phyloP scores from a whole-genome alignment of 768 basidiomycete genomes.

The Leccinum pellstonianum region DNA sequence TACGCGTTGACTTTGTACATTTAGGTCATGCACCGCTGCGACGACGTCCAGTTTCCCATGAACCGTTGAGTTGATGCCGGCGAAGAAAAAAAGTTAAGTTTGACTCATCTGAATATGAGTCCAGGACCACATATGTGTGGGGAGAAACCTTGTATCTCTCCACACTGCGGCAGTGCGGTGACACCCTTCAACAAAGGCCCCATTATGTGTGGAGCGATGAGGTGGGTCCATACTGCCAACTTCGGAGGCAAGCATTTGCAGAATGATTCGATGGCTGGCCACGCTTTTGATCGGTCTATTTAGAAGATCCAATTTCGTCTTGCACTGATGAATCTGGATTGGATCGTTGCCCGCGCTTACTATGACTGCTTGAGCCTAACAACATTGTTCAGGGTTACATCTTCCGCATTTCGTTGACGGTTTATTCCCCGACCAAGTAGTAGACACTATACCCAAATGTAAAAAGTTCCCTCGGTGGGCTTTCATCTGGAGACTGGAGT shows the following conservation, averaged over 20 bases:
- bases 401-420: not conserved
- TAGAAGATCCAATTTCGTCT: constrained; percentile 8
- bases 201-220: not conserved
- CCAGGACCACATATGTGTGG: not conserved
- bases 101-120: constrained; percentile 3
- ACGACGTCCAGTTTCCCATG: not conserved
- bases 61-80: not conserved
- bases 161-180: not conserved
- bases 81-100: constrained; percentile 2
- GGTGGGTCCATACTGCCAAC: not conserved
- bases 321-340: constrained; percentile 3
- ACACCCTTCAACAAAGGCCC: not conserved
- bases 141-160: not conserved
- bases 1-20: not conserved
- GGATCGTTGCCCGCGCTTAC: constrained; percentile 7
- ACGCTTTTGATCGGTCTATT: not conserved
- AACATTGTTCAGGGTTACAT: not conserved
- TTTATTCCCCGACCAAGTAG: not conserved
- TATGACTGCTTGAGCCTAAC: not conserved
- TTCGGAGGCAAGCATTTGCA: not conserved
- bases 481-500: constrained; percentile 19
- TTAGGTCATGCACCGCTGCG: not conserved
- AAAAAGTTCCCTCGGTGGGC: constrained; percentile 4
- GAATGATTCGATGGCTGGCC: not conserved
- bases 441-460: constrained; percentile 5